phyloP scores from a whole-genome alignment of 2,329 filamentous ascomycete species.

The Mycosphaerella sp. region DNA sequence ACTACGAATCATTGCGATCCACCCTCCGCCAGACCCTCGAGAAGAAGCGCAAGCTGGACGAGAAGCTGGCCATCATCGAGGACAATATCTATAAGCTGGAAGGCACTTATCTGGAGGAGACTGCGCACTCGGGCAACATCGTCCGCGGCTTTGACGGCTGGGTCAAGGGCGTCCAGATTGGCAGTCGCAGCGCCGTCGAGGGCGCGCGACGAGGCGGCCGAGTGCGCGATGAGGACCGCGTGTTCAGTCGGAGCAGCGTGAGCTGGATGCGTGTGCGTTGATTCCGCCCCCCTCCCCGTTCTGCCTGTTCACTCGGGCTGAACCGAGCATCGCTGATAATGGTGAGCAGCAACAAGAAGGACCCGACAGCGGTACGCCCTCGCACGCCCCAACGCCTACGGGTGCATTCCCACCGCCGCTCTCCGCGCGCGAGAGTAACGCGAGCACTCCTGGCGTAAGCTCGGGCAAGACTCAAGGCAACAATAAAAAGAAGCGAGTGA shows the following conservation, averaged over 20 bases:
- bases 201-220: constrained; percentile 59
- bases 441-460: constrained; percentile 36
- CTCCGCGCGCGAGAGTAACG: constrained; percentile 38
- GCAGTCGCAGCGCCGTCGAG: constrained; percentile 42
- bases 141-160: constrained; percentile 98
- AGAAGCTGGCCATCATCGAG: constrained; percentile 50
- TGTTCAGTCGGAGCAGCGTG: constrained; percentile 49
- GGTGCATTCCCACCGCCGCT: constrained; percentile 41
- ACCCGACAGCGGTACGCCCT: constrained; percentile 36
- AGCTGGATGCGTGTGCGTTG: constrained; percentile 32
- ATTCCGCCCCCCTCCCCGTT: not conserved
- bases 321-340: constrained; percentile 2
- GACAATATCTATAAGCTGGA: constrained; percentile 80
- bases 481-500: constrained; percentile 43
- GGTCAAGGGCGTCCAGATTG: constrained; percentile 69
- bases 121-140: constrained; percentile 79
- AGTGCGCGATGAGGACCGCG: constrained; percentile 62
- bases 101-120: constrained; percentile 82
- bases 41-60: constrained; percentile 59
- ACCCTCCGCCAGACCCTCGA: constrained; percentile 61
- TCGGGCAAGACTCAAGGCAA: constrained; percentile 34
- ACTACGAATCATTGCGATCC: constrained; percentile 65
- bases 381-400: constrained; percentile 44
- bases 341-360: constrained; percentile 28
- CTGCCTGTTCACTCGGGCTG: not conserved